Percentiles rank a stretch among this genome's conserved stretches.
Evolutionary conservation across 108 stramenopile genomes (phyloP).

Genomic region (Fistulifera solaris): DNA sequence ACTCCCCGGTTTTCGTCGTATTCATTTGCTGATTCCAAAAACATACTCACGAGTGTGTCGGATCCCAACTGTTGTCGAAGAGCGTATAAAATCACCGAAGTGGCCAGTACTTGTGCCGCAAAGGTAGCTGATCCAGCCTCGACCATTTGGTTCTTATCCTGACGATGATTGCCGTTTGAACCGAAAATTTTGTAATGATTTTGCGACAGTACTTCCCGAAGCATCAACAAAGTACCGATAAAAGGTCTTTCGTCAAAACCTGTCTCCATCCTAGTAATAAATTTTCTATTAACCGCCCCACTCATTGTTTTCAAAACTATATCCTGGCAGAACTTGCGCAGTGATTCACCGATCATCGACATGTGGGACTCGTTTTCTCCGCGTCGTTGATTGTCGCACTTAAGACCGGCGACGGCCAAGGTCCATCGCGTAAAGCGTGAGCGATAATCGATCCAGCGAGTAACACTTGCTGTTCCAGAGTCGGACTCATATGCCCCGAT

Average conservation of each 20-base stretch:
- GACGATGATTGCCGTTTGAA: background rate
- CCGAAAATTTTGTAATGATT: constrained; percentile 1
- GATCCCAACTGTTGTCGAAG: background rate
- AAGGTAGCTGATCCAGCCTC: background rate
- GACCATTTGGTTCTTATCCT: background rate
- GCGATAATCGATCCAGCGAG: too few relatives aligned
- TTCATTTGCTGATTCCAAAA: background rate
- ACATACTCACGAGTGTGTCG: background rate
- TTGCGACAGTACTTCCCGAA: constrained; percentile 2
- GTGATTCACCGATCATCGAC: too few relatives aligned
- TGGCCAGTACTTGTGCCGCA: background rate
- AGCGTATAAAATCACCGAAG: background rate
- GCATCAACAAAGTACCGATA: constrained; percentile 3
- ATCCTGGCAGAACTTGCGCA: too few relatives aligned
- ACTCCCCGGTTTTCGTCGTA: background rate
- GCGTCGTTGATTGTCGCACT: too few relatives aligned
- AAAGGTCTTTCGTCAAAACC: background rate
- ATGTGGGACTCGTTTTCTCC: too few relatives aligned
- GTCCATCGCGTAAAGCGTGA: too few relatives aligned
- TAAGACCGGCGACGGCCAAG: too few relatives aligned
- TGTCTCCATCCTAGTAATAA: too few relatives aligned
- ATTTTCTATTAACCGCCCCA: too few relatives aligned
- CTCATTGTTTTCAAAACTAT: too few relatives aligned
- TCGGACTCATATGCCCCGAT: too few relatives aligned
- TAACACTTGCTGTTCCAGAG: too few relatives aligned